Evolutionary conservation across 441 rosid genomes (phyloP).

Genomic region (Bruguiera hainesii): DNA sequence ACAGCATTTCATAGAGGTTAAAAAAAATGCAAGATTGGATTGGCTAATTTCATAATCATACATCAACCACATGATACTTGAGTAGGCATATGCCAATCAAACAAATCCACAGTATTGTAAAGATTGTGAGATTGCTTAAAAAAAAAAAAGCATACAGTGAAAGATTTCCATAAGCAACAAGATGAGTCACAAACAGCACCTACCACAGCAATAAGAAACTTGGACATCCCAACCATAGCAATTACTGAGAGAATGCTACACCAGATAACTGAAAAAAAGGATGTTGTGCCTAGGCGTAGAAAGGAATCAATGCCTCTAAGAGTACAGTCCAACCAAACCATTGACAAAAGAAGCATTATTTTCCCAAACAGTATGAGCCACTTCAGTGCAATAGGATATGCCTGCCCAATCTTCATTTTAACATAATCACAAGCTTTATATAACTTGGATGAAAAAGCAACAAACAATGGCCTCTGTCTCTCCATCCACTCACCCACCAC

Average conservation of each 20-base stretch:
- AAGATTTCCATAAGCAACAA: constrained; percentile 1
- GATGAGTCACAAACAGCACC: constrained; percentile 24
- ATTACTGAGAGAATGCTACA: constrained; percentile 77
- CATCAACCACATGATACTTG: not conserved
- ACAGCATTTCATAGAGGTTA: constrained; percentile 20
- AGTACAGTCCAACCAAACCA: constrained; percentile 89
- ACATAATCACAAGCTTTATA: constrained; percentile 45
- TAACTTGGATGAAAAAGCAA: constrained; percentile 33
- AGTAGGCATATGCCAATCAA: too few species aligned
- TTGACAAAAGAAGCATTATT: constrained; percentile 61
- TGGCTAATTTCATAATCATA: not conserved
- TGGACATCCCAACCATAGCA: constrained; percentile 72
- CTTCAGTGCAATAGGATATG: constrained; percentile 58
- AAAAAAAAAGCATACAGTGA: too few species aligned
- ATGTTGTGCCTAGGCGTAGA: constrained; percentile 78
- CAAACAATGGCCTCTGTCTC: constrained; percentile 52
- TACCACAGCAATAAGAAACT: constrained; percentile 66
- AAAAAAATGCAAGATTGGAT: constrained; percentile 8
- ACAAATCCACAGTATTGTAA: too few species aligned
- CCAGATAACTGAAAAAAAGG: constrained; percentile 83
- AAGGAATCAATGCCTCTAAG: constrained; percentile 87
- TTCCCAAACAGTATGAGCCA: constrained; percentile 69
- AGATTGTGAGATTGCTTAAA: too few species aligned
- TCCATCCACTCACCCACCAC: constrained; percentile 56
- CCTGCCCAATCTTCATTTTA: constrained; percentile 43